A percentile compares a stretch with the other conserved stretches of the same genome.
phyloP scores from a whole-genome alignment of 2,329 filamentous ascomycete genomes.

The Aspergillus quadrilineatus region DNA sequence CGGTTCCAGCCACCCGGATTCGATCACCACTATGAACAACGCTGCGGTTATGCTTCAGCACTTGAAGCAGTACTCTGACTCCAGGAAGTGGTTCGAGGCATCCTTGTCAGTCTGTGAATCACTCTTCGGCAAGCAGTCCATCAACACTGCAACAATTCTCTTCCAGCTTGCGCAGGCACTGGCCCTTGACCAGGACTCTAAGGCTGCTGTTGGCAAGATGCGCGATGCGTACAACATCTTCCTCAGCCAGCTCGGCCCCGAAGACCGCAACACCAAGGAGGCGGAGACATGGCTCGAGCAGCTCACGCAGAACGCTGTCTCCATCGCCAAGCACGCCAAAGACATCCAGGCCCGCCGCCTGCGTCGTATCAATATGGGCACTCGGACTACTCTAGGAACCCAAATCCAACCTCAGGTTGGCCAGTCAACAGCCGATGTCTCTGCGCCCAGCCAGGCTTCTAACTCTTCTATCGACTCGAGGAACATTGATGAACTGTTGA shows the following conservation, averaged over 20 bases:
- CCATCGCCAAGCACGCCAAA: constrained; percentile 90
- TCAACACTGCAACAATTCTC: constrained; percentile 90
- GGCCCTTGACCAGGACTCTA: constrained; percentile 92
- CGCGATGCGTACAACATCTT: constrained; percentile 97
- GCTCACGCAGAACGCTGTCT: constrained; percentile 91
- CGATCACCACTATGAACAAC: constrained; percentile 98
- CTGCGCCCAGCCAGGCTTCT: constrained; percentile 38
- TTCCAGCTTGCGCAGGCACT: constrained; percentile 97
- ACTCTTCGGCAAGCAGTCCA: constrained; percentile 82
- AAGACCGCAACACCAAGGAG: constrained; percentile 97
- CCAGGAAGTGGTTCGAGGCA: constrained; percentile 93
- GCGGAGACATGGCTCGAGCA: constrained; percentile 96
- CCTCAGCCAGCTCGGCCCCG: constrained; percentile 76
- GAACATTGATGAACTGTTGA: constrained; percentile 89
- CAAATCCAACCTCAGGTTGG: constrained; percentile 64
- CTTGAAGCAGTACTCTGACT: constrained; percentile 91
- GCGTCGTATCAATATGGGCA: constrained; percentile 68
- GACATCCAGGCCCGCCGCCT: constrained; percentile 74
- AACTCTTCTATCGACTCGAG: constrained; percentile 64
- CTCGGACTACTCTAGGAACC: constrained; percentile 53
- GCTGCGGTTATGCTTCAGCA: constrained; percentile 97
- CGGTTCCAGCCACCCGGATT: constrained; percentile 88
- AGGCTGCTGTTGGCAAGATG: constrained; percentile 89
- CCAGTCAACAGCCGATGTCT: constrained; percentile 54
- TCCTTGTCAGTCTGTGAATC: constrained; percentile 85